Percentiles rank a stretch among this genome's conserved stretches.
Conservation (phyloP, 2,329 filamentous ascomycete species). For the Cercospora sp. region DNA sequence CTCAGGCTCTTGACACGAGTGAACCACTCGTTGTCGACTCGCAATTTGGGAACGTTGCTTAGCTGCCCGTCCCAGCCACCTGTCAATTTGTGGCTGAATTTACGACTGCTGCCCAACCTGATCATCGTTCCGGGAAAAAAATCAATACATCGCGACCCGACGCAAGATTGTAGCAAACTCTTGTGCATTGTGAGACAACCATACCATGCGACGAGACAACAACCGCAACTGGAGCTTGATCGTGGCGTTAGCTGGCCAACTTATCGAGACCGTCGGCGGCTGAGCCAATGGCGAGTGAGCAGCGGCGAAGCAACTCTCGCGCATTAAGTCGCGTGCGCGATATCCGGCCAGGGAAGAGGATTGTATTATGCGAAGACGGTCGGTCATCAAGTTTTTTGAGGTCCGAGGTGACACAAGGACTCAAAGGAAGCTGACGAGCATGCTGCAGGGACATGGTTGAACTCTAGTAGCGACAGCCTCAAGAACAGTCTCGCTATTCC, state of each 20-base stretch:
- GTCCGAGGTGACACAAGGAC: neutral
- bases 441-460: slow-evolving; percentile 48
- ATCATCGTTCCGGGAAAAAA: slow-evolving; percentile 1
- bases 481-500: slow-evolving; percentile 48
- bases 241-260: slow-evolving; percentile 18
- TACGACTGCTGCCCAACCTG: slow-evolving; percentile 12
- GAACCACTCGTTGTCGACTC: neutral
- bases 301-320: slow-evolving; percentile 13
- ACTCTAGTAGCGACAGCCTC: slow-evolving; percentile 50
- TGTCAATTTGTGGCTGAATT: slow-evolving; percentile 6
- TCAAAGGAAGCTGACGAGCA: slow-evolving; percentile 8
- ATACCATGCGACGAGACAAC: slow-evolving; percentile 18
- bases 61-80: slow-evolving; percentile 4
- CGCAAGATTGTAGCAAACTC: neutral
- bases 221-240: slow-evolving; percentile 1
- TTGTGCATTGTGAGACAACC: neutral
- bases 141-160: neutral
- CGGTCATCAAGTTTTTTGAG: neutral
- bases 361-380: slow-evolving; percentile 35
- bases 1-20: neutral
- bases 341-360: slow-evolving; percentile 26
- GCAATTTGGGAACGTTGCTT: neutral
- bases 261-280: slow-evolving; percentile 20
- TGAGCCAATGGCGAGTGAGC: slow-evolving; percentile 13
- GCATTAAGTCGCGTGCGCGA: slow-evolving; percentile 14